Evolutionary conservation across 208 protist genomes (phyloP).

Genomic region (Angomonas ambiguus): DNA sequence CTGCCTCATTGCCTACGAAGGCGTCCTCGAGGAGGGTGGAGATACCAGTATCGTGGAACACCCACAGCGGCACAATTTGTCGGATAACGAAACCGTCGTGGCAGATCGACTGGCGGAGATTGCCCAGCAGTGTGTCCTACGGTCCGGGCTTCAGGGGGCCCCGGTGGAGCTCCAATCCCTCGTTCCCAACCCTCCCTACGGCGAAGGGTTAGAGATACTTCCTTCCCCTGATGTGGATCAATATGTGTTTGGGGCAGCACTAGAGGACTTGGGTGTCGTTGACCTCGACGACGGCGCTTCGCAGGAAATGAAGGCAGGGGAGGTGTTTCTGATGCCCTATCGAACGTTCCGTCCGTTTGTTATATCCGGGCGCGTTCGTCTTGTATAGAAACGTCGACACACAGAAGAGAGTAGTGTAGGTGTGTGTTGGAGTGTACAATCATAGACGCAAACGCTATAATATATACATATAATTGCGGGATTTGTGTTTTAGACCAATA

Average conservation of each 20-base stretch:
- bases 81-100: conserved; percentile 60
- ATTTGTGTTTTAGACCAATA: background rate
- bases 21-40: conserved; percentile 16
- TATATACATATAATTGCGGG: background rate
- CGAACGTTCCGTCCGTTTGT: conserved; percentile 66
- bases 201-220: conserved; percentile 74
- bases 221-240: conserved; percentile 57
- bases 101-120: conserved; percentile 65
- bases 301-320: conserved; percentile 62
- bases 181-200: conserved; percentile 51
- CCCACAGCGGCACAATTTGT: conserved; percentile 49
- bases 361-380: conserved; percentile 54
- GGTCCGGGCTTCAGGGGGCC: conserved; percentile 51
- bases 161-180: conserved; percentile 62
- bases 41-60: conserved; percentile 17
- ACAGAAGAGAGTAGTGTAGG: too few relatives aligned
- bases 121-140: conserved; percentile 28
- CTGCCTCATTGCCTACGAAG: conserved; percentile 66
- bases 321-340: conserved; percentile 84
- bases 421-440: background rate
- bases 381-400: conserved; percentile 60
- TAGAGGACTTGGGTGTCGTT: conserved; percentile 76
- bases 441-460: conserved; percentile 3
- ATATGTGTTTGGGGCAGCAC: conserved; percentile 79
- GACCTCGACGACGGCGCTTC: conserved; percentile 61